A percentile compares a stretch with the other conserved stretches of the same genome.
Evolutionary conservation across 169 alveolate species (phyloP).

Genomic region (Plasmodium coatneyi): DNA sequence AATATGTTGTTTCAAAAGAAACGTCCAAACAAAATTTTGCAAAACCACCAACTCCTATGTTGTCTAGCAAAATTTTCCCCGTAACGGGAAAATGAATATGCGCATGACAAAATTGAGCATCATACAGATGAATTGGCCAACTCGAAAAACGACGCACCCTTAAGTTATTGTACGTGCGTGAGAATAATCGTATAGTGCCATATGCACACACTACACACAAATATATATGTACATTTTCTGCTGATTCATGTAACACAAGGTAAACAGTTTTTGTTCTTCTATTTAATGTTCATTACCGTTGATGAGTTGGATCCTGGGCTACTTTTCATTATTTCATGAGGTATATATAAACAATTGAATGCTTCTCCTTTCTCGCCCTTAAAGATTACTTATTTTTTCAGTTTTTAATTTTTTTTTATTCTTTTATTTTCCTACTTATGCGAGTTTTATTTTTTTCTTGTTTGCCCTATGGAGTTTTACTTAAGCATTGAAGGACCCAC

Average conservation of each 20-base stretch:
- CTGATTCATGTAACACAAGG: neutral
- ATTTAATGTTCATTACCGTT: neutral
- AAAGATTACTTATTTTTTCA: neutral
- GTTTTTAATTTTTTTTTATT: neutral
- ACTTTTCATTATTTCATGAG: neutral
- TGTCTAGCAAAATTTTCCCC: neutral
- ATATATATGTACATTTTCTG: neutral
- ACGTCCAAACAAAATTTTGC: neutral
- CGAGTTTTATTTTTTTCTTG: neutral
- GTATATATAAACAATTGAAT: neutral
- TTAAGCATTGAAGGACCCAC: slow-evolving; percentile 24
- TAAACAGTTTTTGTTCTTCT: neutral
- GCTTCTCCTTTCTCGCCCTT: slow-evolving; percentile 7
- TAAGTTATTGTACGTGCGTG: neutral
- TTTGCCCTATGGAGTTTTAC: neutral
- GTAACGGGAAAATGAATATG: neutral
- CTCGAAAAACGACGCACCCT: neutral
- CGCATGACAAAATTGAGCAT: neutral
- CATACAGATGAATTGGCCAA: neutral
- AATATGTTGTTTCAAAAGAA: neutral
- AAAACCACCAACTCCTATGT: neutral
- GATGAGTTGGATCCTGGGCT: neutral
- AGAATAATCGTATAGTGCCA: neutral
- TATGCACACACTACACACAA: neutral
- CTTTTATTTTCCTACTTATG: neutral